Base-by-base conservation (phyloP, 208 protist species). In the Leishmania guyanensis region DNA sequence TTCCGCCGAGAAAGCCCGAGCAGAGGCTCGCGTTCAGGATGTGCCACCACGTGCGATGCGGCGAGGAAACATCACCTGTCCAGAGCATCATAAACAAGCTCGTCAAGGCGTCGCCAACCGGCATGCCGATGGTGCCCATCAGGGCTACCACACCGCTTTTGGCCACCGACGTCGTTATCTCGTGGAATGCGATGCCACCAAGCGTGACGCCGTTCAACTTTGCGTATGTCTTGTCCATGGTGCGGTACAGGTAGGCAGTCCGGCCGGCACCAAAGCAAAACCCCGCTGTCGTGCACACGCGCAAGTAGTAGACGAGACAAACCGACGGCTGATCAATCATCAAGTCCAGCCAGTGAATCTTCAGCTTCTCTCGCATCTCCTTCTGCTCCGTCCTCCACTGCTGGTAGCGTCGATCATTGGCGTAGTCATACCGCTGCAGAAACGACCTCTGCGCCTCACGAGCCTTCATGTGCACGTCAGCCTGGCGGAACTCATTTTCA, bases 211-310 rank as follows among this genome's bases (percentile, higher is more conserved):
- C 95, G 81, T 98, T 91, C 26, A 98, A 88, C 77, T 95, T 94
- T 39, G 93, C 90, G 88, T 97, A 98, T 70, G 91, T 86, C 84
- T 92, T 93, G 85, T 98, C 95, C 91, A 98, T 98, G 48, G 93
- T 96, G 66, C 93, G 95, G 80, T 95, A 96, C 5, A 98, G 86
- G 77, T 95, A 93, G 2, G 82, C 75, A 1, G 90, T 95, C 12
- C 95, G 88, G 6, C 91, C 95, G 9, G 90, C 22, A n/a, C 93
- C 95, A 84, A 96, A 94, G 78, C 90, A 93, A 26, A 95, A 70
- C 0, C 95, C 95, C 0, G 88, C 84, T 22, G 92, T 95, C 20
- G 92, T 96, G 78, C 80, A 89, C 43, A 96, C 78, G 16, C 93
- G 91, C 66, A 92, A 71, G 12, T 90, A 86, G 79, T 94, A 96